Conservation (phyloP, 805 yeast genomes). For the Millerozyma miso region DNA sequence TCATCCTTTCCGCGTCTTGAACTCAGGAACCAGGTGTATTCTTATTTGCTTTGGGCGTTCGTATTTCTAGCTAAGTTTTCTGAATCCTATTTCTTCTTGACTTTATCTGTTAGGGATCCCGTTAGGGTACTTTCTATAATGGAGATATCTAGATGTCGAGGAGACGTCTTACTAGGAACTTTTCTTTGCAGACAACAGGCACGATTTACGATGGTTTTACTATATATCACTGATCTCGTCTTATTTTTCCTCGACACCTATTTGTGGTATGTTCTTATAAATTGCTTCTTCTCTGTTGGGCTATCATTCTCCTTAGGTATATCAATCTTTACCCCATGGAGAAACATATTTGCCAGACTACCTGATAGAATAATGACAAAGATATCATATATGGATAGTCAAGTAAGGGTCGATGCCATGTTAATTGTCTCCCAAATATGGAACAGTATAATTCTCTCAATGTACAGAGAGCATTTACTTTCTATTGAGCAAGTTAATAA, state of each 20-base stretch:
- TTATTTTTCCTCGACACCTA: constrained; percentile 38
- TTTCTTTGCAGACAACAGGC: constrained; percentile 27
- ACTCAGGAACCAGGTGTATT: constrained; percentile 18
- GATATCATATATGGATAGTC: constrained; percentile 12
- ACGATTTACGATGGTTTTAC: constrained; percentile 18
- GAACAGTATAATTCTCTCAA: constrained; percentile 24
- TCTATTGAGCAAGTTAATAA: constrained; percentile 38
- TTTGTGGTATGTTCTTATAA: constrained; percentile 37
- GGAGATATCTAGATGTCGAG: constrained; percentile 23
- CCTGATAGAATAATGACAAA: constrained; percentile 33
- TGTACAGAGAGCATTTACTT: constrained; percentile 37
- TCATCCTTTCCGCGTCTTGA: constrained; percentile 22
- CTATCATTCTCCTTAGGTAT: constrained; percentile 28
- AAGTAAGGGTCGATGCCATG: constrained; percentile 7
- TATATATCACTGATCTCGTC: constrained; percentile 24
- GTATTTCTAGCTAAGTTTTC: constrained; percentile 31
- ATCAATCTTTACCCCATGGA: constrained; percentile 37
- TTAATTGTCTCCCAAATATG: constrained; percentile 22
- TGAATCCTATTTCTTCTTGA: constrained; percentile 34
- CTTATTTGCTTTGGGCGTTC: constrained; percentile 25
- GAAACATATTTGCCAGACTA: constrained; percentile 27
- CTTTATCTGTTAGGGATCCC: constrained; percentile 33
- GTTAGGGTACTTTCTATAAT: constrained; percentile 24
- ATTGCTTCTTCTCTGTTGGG: constrained; percentile 29
- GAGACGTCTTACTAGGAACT: constrained; percentile 21